These are phyloP conservation scores for Aspergillus neotritici DNA, from an alignment of 2,329 filamentous ascomycete genomes.

Conservation along the genomic window DNA sequence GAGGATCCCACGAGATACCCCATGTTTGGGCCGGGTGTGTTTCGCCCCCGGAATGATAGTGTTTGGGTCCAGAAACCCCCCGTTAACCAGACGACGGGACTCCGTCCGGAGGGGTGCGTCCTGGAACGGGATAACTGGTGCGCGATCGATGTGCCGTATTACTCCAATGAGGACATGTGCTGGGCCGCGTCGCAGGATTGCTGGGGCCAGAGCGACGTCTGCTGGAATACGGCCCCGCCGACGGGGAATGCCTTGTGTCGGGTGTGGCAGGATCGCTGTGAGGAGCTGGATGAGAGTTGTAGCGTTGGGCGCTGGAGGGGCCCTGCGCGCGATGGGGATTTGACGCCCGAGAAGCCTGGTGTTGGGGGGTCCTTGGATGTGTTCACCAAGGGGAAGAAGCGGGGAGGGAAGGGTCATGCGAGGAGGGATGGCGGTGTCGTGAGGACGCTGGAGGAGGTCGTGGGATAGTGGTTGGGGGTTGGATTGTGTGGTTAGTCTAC, in stretches of 20 bases:
- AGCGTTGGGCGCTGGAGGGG: slow-evolving; percentile 38
- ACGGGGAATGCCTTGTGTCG: slow-evolving; percentile 57
- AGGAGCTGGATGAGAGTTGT: slow-evolving; percentile 38
- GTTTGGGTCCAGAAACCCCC: slow-evolving; percentile 9
- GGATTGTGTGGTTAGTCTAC: too few species aligned
- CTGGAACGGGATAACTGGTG: slow-evolving; percentile 70
- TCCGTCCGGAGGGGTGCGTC: slow-evolving; percentile 53
- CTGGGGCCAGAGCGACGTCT: slow-evolving; percentile 55
- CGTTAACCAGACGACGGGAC: slow-evolving; percentile 42
- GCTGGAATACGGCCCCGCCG: slow-evolving; percentile 55
- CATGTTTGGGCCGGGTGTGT: slow-evolving; percentile 55
- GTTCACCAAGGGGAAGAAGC: too few species aligned
- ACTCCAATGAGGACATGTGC: slow-evolving; percentile 53
- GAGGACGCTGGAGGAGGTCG: too few species aligned
- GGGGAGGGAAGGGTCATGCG: too few species aligned
- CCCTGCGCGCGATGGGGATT: slow-evolving; percentile 39
- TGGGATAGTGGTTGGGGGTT: too few species aligned
- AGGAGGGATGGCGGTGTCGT: too few species aligned
- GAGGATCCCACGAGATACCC: slow-evolving; percentile 49
- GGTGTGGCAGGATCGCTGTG: slow-evolving; percentile 60
- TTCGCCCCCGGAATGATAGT: slow-evolving; percentile 18
- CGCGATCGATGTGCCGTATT: slow-evolving; percentile 55
- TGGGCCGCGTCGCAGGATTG: slow-evolving; percentile 53
- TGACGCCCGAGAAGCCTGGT: slow-evolving; percentile 22
- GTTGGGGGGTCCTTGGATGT: too few species aligned